Percentiles rank a stretch among this genome's conserved stretches.
phyloP scores from a whole-genome alignment of 768 basidiomycete species.

The Collybiopsis confluens region DNA sequence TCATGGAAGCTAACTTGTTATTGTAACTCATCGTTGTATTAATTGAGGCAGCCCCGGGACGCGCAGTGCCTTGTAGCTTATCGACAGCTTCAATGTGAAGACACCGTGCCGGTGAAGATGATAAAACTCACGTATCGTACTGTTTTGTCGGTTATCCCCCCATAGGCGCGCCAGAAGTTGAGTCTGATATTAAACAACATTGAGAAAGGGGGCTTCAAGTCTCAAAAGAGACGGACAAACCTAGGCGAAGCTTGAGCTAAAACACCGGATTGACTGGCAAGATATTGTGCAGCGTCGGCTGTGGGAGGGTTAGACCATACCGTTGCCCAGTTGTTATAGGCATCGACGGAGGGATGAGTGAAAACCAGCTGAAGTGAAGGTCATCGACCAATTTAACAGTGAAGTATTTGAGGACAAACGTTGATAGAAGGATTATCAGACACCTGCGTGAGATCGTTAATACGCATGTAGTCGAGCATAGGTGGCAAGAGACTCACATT shows the following conservation, averaged over 20 bases:
- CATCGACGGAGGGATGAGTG: slow-evolving; percentile 57
- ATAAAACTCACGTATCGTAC: neutral
- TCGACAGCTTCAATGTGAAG: neutral
- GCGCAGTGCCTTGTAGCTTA: slow-evolving; percentile 59
- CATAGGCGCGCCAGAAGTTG: slow-evolving; percentile 61
- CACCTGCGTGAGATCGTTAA: slow-evolving; percentile 22
- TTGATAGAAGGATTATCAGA: slow-evolving; percentile 65
- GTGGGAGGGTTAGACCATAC: slow-evolving; percentile 51
- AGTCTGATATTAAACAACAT: slow-evolving; percentile 27
- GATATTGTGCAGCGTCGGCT: slow-evolving; percentile 54
- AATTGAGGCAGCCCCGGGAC: slow-evolving; percentile 53
- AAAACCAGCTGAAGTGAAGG: slow-evolving; percentile 45
- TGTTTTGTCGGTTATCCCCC: slow-evolving; percentile 30
- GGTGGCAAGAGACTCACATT: slow-evolving; percentile 26
- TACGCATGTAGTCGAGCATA: neutral
- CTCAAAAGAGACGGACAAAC: slow-evolving; percentile 20
- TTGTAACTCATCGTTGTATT: slow-evolving; percentile 50
- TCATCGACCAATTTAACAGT: neutral
- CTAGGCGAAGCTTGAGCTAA: slow-evolving; percentile 54
- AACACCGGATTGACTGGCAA: slow-evolving; percentile 47
- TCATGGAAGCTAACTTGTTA: slow-evolving; percentile 22
- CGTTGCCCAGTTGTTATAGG: slow-evolving; percentile 63
- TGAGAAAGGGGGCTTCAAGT: neutral
- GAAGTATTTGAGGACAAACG: slow-evolving; percentile 24
- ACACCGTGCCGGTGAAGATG: neutral